phyloP scores from a whole-genome alignment of 768 basidiomycete genomes.

The Fibroporia radiculosa region DNA sequence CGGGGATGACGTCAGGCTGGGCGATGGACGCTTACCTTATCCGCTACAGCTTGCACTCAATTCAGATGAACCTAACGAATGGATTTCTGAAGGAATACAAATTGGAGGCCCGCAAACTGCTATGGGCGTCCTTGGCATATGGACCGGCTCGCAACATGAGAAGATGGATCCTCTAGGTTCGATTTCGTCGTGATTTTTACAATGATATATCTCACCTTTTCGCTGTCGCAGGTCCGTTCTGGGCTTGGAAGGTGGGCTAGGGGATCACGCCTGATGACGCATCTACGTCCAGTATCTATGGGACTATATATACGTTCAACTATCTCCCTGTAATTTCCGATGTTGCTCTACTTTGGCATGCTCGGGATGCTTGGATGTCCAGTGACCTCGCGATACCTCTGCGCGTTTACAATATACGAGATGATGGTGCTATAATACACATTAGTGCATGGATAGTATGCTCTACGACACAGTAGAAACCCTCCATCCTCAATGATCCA shows the following conservation, averaged over 20 bases:
- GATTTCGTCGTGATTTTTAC: not conserved
- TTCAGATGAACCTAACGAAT: conserved; percentile 22
- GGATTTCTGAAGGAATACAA: conserved; percentile 51
- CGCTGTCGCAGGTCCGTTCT: conserved; percentile 30
- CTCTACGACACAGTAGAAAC: too few relatives aligned
- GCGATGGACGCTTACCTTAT: not conserved
- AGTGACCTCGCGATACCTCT: too few relatives aligned
- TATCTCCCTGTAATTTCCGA: too few relatives aligned
- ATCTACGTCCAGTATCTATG: too few relatives aligned
- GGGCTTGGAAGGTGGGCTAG: conserved; percentile 36
- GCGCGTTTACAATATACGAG: too few relatives aligned
- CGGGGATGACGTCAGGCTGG: not conserved
- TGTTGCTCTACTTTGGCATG: too few relatives aligned
- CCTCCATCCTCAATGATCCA: too few relatives aligned
- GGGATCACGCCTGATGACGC: too few relatives aligned
- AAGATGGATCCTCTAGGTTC: conserved; percentile 33
- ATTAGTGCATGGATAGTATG: too few relatives aligned
- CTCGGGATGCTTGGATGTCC: too few relatives aligned
- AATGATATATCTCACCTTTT: not conserved
- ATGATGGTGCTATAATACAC: too few relatives aligned
- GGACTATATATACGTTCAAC: too few relatives aligned
- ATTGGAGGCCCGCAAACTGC: conserved; percentile 48
- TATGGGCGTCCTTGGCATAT: conserved; percentile 44
- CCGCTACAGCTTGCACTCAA: not conserved
- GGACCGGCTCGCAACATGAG: conserved; percentile 47